Conservation (phyloP, 176 grass and related monocot species). For the Raddia guianensis region DNA sequence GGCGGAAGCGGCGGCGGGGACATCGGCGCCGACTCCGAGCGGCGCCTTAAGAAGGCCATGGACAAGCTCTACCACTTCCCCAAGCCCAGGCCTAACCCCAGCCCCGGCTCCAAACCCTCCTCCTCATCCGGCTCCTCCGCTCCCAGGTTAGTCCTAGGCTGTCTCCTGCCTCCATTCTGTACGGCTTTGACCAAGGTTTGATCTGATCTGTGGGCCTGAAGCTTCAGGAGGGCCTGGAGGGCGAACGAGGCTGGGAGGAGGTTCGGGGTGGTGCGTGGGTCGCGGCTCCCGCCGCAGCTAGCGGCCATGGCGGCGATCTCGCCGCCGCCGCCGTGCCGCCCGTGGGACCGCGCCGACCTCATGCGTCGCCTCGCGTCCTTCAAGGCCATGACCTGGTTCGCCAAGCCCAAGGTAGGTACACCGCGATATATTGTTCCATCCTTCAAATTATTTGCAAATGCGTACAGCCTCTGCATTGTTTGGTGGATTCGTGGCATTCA, state of each 20-base stretch:
- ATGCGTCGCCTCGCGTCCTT: conserved; percentile 73
- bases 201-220: conserved; percentile 37
- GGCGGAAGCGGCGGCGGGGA: conserved; percentile 42
- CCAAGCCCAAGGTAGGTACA: conserved; percentile 89
- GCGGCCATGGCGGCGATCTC: conserved; percentile 48
- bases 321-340: conserved; percentile 66
- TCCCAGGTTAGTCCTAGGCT: conserved; percentile 58
- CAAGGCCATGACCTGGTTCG: conserved; percentile 99
- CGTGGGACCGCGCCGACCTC: conserved; percentile 89
- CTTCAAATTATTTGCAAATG: not conserved
- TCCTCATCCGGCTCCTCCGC: conserved; percentile 25
- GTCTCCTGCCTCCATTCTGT: not conserved
- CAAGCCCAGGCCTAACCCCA: conserved; percentile 52
- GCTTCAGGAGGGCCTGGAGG: conserved; percentile 43
- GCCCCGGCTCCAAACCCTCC: conserved; percentile 45
- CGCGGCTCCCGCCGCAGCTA: conserved; percentile 51
- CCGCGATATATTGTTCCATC: not conserved
- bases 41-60: conserved; percentile 89
- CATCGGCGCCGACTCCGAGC: conserved; percentile 65
- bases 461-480: not conserved
- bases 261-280: conserved; percentile 59
- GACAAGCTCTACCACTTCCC: conserved; percentile 92
- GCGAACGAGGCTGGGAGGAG: conserved; percentile 41
- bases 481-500: not conserved
- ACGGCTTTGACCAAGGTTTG: conserved; percentile 33